Conservation (phyloP, 768 basidiomycete genomes). For the Chalciporus piperatus region DNA sequence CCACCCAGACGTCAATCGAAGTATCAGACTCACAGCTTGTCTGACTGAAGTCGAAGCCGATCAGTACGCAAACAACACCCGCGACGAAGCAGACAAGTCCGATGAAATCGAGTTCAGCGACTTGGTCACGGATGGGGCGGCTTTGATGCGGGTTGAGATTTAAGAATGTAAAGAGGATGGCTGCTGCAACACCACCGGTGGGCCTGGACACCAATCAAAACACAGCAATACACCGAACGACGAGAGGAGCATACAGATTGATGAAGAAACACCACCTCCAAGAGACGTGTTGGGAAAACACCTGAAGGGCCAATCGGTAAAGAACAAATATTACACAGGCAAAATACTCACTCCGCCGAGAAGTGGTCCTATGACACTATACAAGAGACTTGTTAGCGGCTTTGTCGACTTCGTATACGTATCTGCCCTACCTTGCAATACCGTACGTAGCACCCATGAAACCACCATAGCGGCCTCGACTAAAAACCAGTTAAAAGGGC, state of each 20-base stretch:
- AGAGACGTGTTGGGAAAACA: conserved; percentile 66
- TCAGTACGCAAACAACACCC: conserved; percentile 64
- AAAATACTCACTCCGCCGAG: conserved; percentile 63
- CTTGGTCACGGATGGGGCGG: conserved; percentile 54
- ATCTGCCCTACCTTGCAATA: conserved; percentile 39
- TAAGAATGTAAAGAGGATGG: conserved; percentile 67
- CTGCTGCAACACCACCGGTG: conserved; percentile 64
- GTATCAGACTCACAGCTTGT: conserved; percentile 50
- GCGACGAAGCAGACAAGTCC: conserved; percentile 61
- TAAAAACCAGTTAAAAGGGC: conserved; percentile 19
- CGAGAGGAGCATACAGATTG: conserved; percentile 51
- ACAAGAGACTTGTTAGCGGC: background rate
- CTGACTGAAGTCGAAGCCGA: conserved; percentile 74
- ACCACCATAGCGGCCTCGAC: conserved; percentile 76
- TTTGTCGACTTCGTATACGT: background rate
- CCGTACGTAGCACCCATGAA: conserved; percentile 78
- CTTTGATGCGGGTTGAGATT: conserved; percentile 75
- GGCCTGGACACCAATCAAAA: conserved; percentile 45
- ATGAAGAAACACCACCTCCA: conserved; percentile 89
- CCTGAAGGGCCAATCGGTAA: conserved; percentile 29
- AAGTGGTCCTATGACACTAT: conserved; percentile 71
- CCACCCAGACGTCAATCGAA: background rate
- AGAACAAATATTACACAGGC: background rate
- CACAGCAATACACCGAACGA: background rate
- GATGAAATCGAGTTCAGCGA: conserved; percentile 67